Base-by-base conservation (phyloP, 1,139 yeast genomes). In the Entelexis paramagnoliae region DNA sequence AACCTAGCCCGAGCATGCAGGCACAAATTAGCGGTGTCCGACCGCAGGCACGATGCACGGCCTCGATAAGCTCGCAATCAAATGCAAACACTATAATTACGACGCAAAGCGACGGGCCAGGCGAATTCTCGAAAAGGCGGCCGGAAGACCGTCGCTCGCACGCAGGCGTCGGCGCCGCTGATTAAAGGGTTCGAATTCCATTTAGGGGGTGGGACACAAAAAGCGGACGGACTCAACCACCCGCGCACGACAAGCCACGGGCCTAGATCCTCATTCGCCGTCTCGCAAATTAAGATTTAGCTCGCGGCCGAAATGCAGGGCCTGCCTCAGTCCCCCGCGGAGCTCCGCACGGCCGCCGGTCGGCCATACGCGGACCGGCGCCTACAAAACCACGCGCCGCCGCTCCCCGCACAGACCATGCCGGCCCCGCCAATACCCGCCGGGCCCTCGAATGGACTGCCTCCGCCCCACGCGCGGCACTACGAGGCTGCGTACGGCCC, bases 301-400 rank as follows among this genome's bases (percentile, higher is more conserved):
- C 43, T 39, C 33, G 22, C 22, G n/a, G 4, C 33, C 17, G 33
- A 24, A 24, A 39, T 39, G 43, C 43, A 39, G 43, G 43, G 43
- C 33, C 43, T 17, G 43, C 43, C 43, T 16, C 33, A 26, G 43
- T 39, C 43, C 9, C 43, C 8, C 33, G 33, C 43, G 28, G 43
- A 39, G 20, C 43, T 39, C 32, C 30, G 43, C 5, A n/a, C 16
- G 11, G 33, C 43, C 20, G 32, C 30, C 19, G 33, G 43, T 14
- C 43, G 32, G 13, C 43, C 43, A 2, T 10, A 39, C 16, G 16
- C 43, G 20, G 33, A 26, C 22, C 33, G 2, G 32, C 43, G n/a
- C 20, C 43, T 28, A 24, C 43, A 24, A 24, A 22, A 26, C 22
- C 30, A 26, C 22, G n/a, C 44, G 14, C 20, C 22, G 14, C 14